Evolutionary conservation across 202 grass and related monocot genomes (phyloP).

Genomic region (Panicum hallii): DNA sequence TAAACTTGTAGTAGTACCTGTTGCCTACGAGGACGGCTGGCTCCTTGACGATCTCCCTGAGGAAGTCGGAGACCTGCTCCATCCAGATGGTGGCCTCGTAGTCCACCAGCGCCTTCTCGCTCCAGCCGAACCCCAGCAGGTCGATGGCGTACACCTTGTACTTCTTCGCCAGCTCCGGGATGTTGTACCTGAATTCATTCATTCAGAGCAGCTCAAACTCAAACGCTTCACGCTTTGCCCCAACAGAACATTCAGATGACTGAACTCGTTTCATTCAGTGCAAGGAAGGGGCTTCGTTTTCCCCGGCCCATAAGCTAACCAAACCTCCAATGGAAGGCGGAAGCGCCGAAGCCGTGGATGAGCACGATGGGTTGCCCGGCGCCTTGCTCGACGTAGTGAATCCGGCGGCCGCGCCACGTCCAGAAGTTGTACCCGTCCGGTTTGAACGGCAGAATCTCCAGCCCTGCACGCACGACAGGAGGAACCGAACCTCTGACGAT

Average conservation of each 20-base stretch:
- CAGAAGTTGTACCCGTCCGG: slow-evolving; percentile 93
- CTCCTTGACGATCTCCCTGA: slow-evolving; percentile 84
- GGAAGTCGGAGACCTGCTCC: slow-evolving; percentile 96
- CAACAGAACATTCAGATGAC: no score
- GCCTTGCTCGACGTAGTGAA: slow-evolving; percentile 91
- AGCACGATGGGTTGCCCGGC: slow-evolving; percentile 73
- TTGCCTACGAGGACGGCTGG: slow-evolving; percentile 88
- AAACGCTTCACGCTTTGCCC: no score
- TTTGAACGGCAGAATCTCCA: slow-evolving; percentile 82
- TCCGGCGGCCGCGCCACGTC: slow-evolving; percentile 87
- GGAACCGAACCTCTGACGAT: background rate
- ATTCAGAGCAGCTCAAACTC: background rate
- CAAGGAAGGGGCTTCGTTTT: no score
- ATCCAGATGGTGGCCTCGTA: slow-evolving; percentile 92
- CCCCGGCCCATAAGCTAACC: no score
- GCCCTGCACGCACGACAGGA: background rate
- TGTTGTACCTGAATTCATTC: slow-evolving; percentile 69
- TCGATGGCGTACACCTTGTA: slow-evolving; percentile 97
- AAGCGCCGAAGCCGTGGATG: slow-evolving; percentile 95
- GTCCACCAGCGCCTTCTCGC: slow-evolving; percentile 93
- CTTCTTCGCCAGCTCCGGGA: slow-evolving; percentile 90
- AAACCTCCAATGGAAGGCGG: slow-evolving; percentile 91
- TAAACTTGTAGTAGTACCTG: slow-evolving; percentile 44
- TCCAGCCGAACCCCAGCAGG: slow-evolving; percentile 97
- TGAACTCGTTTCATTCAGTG: no score